These are phyloP conservation scores for Bonia amplexicaulis DNA, from an alignment of 176 grass and related monocot species.

Conservation along the genomic window DNA sequence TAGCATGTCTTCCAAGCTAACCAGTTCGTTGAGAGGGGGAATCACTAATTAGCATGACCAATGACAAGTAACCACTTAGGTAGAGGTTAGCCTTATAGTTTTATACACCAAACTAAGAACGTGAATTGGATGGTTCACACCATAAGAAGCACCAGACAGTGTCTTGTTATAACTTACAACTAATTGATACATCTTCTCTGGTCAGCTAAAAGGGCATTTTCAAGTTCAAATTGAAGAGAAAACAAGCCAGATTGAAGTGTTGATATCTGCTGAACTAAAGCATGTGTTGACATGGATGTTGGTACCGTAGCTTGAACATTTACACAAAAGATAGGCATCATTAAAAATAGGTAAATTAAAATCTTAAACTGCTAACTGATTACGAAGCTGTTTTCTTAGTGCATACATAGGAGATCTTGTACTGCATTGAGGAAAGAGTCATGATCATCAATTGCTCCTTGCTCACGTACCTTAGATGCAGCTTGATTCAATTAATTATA, in stretches of 20 bases:
- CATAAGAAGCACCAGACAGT: neutral
- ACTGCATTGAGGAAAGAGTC: conserved; percentile 89
- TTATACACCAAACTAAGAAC: no score
- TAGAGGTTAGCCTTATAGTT: no score
- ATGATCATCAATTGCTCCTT: conserved; percentile 92
- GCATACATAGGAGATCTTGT: conserved; percentile 81
- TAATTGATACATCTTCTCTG: conserved; percentile 94
- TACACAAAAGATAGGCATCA: conserved; percentile 21
- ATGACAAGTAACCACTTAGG: no score
- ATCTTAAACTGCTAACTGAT: neutral
- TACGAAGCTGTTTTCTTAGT: conserved; percentile 30
- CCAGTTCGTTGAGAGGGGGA: no score
- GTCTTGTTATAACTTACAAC: conserved; percentile 53
- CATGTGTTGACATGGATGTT: conserved; percentile 87
- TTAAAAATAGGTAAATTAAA: conserved; percentile 9
- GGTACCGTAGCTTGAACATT: conserved; percentile 68
- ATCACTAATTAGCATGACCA: no score
- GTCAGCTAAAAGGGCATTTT: conserved; percentile 81
- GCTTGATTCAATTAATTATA: conserved; percentile 74
- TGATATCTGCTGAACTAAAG: conserved; percentile 91
- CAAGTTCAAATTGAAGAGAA: conserved; percentile 91
- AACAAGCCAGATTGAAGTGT: conserved; percentile 75
- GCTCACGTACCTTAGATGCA: conserved; percentile 74
- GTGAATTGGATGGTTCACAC: no score
- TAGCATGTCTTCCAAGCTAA: no score